These are phyloP conservation scores for Malus hybrid DNA, from an alignment of 331 rosid genomes.

Conservation along the genomic window DNA sequence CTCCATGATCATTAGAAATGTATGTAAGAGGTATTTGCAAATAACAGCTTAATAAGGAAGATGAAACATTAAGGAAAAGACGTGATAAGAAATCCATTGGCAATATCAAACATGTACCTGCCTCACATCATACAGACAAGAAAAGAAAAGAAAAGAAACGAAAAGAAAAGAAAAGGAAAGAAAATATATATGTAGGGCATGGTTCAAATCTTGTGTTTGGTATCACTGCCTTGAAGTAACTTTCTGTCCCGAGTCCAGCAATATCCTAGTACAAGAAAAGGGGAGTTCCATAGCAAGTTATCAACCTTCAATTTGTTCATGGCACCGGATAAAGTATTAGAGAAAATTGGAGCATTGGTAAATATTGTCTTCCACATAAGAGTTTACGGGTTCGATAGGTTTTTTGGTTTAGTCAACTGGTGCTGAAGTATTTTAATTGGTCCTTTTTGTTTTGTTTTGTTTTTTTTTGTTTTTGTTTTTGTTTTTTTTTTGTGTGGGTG, in stretches of 20 bases:
- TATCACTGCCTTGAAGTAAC: not conserved
- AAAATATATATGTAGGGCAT: no score
- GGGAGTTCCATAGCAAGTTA: not conserved
- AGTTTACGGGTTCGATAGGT: not conserved
- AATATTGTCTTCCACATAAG: not conserved
- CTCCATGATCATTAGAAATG: no score
- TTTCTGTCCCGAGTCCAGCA: no score
- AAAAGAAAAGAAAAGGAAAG: no score
- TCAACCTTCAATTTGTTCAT: not conserved
- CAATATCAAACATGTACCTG: no score
- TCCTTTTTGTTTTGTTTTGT: not conserved
- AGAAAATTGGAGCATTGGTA: not conserved
- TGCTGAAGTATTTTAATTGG: not conserved
- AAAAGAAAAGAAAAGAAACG: no score
- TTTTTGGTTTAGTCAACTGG: not conserved
- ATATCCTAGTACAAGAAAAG: not conserved
- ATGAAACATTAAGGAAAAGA: no score
- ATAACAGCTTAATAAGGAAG: no score
- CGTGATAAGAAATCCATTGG: no score
- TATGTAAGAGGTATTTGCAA: no score
- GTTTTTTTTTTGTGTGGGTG: not conserved
- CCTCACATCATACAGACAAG: no score
- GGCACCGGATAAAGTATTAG: not conserved
- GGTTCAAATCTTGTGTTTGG: not conserved
- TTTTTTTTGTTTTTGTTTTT: no score